Evolutionary conservation across 208 protist genomes (phyloP).

Genomic region (Wallacemonas sp.): DNA sequence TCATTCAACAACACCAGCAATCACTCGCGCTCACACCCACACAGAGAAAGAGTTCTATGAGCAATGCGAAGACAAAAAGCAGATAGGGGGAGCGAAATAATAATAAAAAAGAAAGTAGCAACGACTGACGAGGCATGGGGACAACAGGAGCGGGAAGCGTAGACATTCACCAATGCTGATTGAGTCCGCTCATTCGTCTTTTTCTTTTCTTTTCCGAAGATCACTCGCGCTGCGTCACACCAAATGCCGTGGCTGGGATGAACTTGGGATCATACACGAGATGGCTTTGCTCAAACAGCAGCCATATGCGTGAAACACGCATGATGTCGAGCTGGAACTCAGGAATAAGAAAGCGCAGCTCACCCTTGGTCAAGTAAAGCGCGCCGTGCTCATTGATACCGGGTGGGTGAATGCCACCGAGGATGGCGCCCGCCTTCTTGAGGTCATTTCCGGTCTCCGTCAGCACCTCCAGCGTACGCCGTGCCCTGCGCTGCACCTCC

Average conservation of each 20-base stretch:
- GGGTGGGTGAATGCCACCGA: conserved; percentile 83
- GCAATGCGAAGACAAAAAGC: not conserved
- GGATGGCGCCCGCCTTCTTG: conserved; percentile 52
- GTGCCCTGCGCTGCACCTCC: conserved; percentile 44
- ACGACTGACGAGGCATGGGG: too few species aligned
- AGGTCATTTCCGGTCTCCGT: conserved; percentile 72
- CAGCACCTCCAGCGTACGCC: conserved; percentile 51
- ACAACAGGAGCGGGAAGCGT: too few species aligned
- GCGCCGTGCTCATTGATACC: conserved; percentile 79
- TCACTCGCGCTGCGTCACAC: conserved; percentile 59
- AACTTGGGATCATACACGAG: conserved; percentile 87
- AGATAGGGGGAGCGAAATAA: not conserved
- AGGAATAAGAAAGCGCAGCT: conserved; percentile 77
- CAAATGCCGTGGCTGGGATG: conserved; percentile 79
- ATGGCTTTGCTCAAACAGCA: conserved; percentile 87
- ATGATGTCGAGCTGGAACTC: conserved; percentile 83
- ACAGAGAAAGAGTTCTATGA: not conserved
- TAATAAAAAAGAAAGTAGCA: not conserved
- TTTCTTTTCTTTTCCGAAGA: not conserved
- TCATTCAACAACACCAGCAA: too few species aligned
- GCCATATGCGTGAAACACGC: conserved; percentile 84
- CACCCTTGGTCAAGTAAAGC: conserved; percentile 91
- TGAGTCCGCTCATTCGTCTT: not conserved
- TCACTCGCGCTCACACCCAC: not conserved
- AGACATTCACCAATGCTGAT: not conserved